Percentiles rank a stretch among this genome's conserved stretches.
phyloP scores from a whole-genome alignment of 2,329 filamentous ascomycete genomes.

The Aspergillus phoenicis region DNA sequence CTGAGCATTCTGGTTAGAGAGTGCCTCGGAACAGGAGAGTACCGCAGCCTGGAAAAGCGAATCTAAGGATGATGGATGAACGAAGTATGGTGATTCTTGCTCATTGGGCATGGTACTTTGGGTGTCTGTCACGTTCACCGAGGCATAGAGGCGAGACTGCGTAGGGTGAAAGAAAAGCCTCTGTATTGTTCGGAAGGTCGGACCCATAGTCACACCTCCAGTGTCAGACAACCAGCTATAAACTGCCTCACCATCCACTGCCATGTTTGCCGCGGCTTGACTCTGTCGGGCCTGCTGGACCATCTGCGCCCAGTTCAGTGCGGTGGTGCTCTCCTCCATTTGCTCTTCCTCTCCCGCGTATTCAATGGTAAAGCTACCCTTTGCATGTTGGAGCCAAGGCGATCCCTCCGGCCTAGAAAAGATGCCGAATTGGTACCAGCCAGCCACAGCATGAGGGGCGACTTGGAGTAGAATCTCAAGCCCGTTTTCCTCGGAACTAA shows the following conservation, averaged over 20 bases:
- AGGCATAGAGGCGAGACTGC: conserved; percentile 17
- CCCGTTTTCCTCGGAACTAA: conserved; percentile 22
- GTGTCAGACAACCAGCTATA: conserved; percentile 26
- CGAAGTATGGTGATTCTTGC: conserved; percentile 18
- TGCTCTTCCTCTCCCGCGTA: too few species aligned
- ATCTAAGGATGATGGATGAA: conserved; percentile 28
- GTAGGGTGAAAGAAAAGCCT: too few species aligned
- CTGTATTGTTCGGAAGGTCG: conserved; percentile 20
- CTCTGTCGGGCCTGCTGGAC: too few species aligned
- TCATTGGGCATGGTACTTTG: conserved; percentile 20
- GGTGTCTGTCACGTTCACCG: conserved; percentile 21
- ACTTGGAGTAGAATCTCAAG: conserved; percentile 25
- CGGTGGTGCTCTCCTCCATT: too few species aligned
- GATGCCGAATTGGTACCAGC: conserved; percentile 25
- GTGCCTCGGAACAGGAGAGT: conserved; percentile 22
- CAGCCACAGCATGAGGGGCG: conserved; percentile 18
- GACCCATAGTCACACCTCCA: conserved; percentile 22
- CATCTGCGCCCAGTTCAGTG: too few species aligned
- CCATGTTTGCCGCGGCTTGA: too few species aligned
- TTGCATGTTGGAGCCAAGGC: conserved; percentile 24
- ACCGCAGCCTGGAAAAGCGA: conserved; percentile 26
- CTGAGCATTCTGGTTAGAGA: conserved; percentile 20
- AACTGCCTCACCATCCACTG: conserved; percentile 11
- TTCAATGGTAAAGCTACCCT: conserved; percentile 18
- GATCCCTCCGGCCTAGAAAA: conserved; percentile 19